These are phyloP conservation scores for Xylaria castorea DNA, from an alignment of 495 filamentous ascomycete species.

Conservation along the genomic window DNA sequence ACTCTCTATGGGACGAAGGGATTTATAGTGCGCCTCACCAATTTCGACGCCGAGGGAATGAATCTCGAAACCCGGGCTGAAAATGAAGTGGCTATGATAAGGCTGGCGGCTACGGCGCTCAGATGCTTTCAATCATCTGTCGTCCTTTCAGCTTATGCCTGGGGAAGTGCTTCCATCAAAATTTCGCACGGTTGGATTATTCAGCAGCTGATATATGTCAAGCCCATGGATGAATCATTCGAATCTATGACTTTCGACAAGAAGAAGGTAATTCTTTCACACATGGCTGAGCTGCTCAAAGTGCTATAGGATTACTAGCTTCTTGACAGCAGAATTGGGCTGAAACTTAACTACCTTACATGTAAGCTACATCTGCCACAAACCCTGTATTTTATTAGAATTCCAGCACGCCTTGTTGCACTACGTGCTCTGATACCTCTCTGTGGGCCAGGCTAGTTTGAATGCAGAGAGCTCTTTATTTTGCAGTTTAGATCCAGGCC, in stretches of 20 bases:
- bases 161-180: conserved; percentile 30
- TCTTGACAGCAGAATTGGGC: conserved; percentile 29
- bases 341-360: no score
- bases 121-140: conserved; percentile 28
- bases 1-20: conserved; percentile 32
- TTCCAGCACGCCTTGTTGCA: no score
- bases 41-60: conserved; percentile 37
- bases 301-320: conserved; percentile 32
- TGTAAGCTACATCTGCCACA: no score
- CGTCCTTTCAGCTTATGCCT: conserved; percentile 36
- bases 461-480: no score
- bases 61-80: conserved; percentile 30
- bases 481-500: no score
- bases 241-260: conserved; percentile 29
- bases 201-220: conserved; percentile 36
- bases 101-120: conserved; percentile 34
- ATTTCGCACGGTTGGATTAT: conserved; percentile 36
- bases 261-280: conserved; percentile 32
- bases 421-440: no score
- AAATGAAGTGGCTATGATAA: conserved; percentile 38
- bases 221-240: conserved; percentile 29
- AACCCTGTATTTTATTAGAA: no score
- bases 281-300: conserved; percentile 35
- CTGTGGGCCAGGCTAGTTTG: no score
- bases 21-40: conserved; percentile 36